Conservation (phyloP, 805 yeast species). For the Pichia phayaonensis region DNA sequence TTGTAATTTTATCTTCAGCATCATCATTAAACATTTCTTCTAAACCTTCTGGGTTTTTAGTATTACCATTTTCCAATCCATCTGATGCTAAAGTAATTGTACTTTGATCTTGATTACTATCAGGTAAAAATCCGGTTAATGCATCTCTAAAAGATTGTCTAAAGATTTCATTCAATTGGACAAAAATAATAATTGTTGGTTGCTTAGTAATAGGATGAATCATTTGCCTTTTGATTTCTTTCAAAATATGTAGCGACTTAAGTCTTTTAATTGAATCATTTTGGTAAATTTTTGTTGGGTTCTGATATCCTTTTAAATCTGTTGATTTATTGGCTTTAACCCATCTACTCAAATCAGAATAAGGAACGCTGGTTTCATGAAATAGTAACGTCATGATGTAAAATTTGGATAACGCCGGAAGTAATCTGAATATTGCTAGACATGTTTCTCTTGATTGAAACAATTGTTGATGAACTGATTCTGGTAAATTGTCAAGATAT, state of each 20-base stretch:
- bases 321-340: conserved; percentile 29
- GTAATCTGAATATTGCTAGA: conserved; percentile 79
- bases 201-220: conserved; percentile 30
- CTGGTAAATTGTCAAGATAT: conserved; percentile 85
- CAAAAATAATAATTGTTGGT: conserved; percentile 25
- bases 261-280: conserved; percentile 75
- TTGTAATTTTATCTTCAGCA: conserved; percentile 46
- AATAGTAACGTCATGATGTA: conserved; percentile 83
- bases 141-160: conserved; percentile 72
- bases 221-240: conserved; percentile 37
- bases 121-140: conserved; percentile 50
- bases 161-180: conserved; percentile 64
- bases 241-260: conserved; percentile 65
- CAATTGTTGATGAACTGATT: conserved; percentile 71
- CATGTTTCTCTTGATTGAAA: conserved; percentile 92
- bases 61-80: conserved; percentile 1
- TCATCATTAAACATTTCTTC: conserved; percentile 50
- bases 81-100: conserved; percentile 2
- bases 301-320: conserved; percentile 16
- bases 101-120: conserved; percentile 27
- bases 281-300: conserved; percentile 39
- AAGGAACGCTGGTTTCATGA: conserved; percentile 62
- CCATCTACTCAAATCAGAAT: conserved; percentile 68
- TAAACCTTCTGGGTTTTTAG: background rate
- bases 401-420: conserved; percentile 86